Conservation (phyloP, 2,329 filamentous ascomycete species). For the Chalaropsis thielavioides region DNA sequence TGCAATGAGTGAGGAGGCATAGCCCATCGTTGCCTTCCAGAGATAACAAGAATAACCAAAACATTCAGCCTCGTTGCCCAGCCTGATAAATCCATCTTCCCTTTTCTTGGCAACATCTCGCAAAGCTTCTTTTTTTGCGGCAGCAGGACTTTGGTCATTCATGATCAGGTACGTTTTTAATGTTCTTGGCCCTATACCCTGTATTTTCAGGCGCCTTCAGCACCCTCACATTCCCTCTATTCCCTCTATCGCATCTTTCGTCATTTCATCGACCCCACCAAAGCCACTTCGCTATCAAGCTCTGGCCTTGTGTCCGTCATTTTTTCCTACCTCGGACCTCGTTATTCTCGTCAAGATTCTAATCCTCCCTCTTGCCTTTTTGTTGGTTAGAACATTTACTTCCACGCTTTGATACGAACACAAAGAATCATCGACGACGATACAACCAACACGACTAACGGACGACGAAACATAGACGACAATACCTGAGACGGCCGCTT, state of each 20-base stretch:
- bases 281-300: neutral
- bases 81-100: neutral
- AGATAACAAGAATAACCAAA: neutral
- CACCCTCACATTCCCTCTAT: neutral
- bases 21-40: neutral
- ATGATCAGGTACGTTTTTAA: neutral
- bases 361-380: neutral
- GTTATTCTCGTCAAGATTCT: constrained; percentile 5
- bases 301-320: neutral
- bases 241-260: constrained; percentile 6
- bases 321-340: neutral
- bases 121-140: neutral
- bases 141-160: neutral
- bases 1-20: neutral
- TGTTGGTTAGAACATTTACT: neutral
- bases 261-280: constrained; percentile 6
- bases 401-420: neutral
- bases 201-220: neutral
- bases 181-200: neutral
- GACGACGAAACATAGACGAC: neutral
- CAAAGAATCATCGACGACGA: neutral
- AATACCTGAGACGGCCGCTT: neutral
- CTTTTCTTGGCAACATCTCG: neutral
- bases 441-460: neutral
- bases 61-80: neutral